Evolutionary conservation across 257 asterid species (phyloP), one percentile per base, ranked within the genome.

Genomic region (Paulownia fortunei): DNA sequence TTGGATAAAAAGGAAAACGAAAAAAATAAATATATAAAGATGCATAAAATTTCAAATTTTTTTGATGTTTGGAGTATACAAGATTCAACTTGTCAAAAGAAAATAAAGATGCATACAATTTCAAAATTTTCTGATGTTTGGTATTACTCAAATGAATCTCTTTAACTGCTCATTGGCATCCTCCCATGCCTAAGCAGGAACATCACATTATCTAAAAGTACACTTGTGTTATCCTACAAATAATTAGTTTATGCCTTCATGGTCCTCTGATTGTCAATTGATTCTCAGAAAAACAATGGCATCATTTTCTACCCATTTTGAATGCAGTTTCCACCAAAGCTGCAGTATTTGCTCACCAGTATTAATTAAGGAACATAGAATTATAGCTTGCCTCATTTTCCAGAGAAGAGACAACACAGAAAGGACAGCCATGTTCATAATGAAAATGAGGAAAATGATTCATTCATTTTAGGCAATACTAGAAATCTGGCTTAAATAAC

Each of bases 21-120:
- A 41, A 9, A 5, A 26, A 26, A 49, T 12, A 24, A 69, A 15
- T 3, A 52, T 6, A 73, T 16, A 16, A 47, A 10, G 5, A 72
- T 52, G 60, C 46, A 46, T 23, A 59, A 10, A 11, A n/a, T 52
- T 23, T 19, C 78, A 19, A 34, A 15, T 44, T 13, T 24, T 3
- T 27, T 15, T 34, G 3, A 47, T 18, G 21, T 55, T 30, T 58
- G 13, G 61, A 36, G 26, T 41, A 41, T 10, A 15, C 41, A 32
- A 46, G 69, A 58, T 46, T 61, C 63, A 54, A 34, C 67, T 47
- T 34, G 74, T 8, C 65, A 39, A 62, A 44, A 16, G 47, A 70
- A 37, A 39, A 13, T 0, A 42, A 24, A 10, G 5, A 72, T 52
- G 60, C 46, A 46, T 23, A 59, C 15, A 11, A n/a, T 52, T 23